Conservation (phyloP, 2,329 filamentous ascomycete species). For the Raffaelea deltoideospora region DNA sequence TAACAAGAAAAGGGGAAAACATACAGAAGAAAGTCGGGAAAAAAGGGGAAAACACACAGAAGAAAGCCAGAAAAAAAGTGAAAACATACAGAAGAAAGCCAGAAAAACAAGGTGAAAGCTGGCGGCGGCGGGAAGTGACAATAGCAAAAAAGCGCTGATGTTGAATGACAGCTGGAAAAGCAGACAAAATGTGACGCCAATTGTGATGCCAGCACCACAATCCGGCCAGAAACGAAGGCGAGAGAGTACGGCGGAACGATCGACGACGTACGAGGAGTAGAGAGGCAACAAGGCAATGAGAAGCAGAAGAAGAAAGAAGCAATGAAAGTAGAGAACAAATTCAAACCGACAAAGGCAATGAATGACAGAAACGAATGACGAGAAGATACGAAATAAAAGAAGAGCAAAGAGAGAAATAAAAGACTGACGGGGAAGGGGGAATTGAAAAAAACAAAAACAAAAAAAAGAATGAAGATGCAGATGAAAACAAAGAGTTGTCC, state of each 20-base stretch:
- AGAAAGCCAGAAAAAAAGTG: too few relatives aligned
- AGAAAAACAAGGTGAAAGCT: too few relatives aligned
- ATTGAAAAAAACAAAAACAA: constrained; percentile 1
- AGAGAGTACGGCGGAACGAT: not conserved
- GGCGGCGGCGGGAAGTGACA: too few relatives aligned
- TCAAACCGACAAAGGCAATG: not conserved
- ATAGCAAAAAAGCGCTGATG: too few relatives aligned
- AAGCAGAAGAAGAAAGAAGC: not conserved
- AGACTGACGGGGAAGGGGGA: constrained; percentile 3
- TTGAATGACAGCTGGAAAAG: too few relatives aligned
- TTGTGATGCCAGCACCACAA: too few relatives aligned
- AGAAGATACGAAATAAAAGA: not conserved
- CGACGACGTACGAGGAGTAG: not conserved
- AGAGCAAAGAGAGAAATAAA: constrained; percentile 10
- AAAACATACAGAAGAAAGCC: too few relatives aligned
- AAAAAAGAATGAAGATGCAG: not conserved
- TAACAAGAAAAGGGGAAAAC: too few relatives aligned
- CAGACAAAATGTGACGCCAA: too few relatives aligned
- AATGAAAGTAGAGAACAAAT: not conserved
- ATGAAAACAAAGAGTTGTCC: constrained; percentile 8
- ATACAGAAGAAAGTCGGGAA: too few relatives aligned
- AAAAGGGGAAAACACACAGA: too few relatives aligned
- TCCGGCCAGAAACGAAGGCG: not conserved
- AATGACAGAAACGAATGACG: constrained; percentile 5
- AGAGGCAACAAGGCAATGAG: not conserved